Evolutionary conservation across 2,329 filamentous ascomycete species (phyloP).

Genomic region (Amauroascus niger): DNA sequence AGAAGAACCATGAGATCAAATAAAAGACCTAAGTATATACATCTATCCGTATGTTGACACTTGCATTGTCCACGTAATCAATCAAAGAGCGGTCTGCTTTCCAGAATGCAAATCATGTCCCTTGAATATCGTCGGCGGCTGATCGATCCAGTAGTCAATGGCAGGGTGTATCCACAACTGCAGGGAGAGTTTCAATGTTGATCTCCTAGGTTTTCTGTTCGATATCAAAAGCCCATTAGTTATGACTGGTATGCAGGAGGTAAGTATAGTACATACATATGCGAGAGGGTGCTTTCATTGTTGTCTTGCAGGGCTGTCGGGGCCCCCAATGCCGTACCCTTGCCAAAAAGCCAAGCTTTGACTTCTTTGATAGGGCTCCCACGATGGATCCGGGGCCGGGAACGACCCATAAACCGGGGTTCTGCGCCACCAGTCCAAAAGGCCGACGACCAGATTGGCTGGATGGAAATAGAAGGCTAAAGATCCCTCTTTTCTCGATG

Average conservation of each 20-base stretch:
- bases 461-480: not conserved
- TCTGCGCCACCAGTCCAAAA: not conserved
- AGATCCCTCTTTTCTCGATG: no score
- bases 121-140: not conserved
- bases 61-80: not conserved
- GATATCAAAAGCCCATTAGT: not conserved
- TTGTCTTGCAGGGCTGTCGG: not conserved
- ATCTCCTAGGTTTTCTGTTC: not conserved
- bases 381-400: constrained; percentile 1
- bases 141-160: not conserved
- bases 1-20: not conserved
- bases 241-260: not conserved
- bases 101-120: not conserved
- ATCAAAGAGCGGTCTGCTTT: not conserved
- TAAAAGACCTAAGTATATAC: not conserved
- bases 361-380: not conserved
- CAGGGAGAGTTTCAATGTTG: not conserved
- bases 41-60: no score
- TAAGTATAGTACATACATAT: no score
- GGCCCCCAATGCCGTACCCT: not conserved
- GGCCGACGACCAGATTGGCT: constrained; percentile 1
- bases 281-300: no score
- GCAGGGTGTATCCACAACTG: not conserved
- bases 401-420: constrained; percentile 3
- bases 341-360: not conserved